Conservation (phyloP, 441 rosid genomes). For the Flueggea neowawraea region DNA sequence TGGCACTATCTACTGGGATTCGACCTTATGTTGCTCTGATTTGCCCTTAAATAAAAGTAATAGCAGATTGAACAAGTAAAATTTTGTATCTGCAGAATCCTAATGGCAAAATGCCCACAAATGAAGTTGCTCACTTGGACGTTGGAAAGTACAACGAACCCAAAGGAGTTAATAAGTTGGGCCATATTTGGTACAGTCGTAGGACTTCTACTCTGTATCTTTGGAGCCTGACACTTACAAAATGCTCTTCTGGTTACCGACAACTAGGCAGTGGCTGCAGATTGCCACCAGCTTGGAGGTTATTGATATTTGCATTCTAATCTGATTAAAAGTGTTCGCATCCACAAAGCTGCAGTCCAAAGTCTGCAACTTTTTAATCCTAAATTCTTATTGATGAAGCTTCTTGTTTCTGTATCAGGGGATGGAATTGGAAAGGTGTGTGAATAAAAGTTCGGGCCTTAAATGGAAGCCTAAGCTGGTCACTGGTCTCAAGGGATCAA, state of each 20-base stretch:
- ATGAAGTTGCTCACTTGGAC: conserved; percentile 25
- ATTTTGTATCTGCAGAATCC: conserved; percentile 27
- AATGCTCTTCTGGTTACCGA: conserved; percentile 31
- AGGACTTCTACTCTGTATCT: conserved; percentile 30
- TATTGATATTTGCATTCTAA: no score
- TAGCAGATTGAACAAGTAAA: no score
- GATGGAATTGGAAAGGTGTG: conserved; percentile 36
- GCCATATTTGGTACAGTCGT: conserved; percentile 27
- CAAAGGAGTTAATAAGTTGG: conserved; percentile 26
- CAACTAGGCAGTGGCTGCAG: conserved; percentile 24
- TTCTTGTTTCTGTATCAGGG: conserved; percentile 16
- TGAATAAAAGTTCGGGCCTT: conserved; percentile 45
- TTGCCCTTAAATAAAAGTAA: no score
- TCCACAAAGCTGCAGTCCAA: no score
- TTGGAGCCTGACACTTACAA: conserved; percentile 22
- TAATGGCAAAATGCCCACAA: conserved; percentile 15
- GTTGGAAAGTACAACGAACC: conserved; percentile 35
- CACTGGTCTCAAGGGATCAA: conserved; percentile 38
- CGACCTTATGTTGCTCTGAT: no score
- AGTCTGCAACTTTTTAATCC: no score
- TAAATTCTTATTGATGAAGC: no score
- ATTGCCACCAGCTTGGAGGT: conserved; percentile 14
- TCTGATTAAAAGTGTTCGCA: no score
- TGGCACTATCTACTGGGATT: no score
- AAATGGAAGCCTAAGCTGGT: conserved; percentile 41